Evolutionary conservation across 192 early-diverging fungal genomes (phyloP).

Genomic region (Mortierella antarctica): DNA sequence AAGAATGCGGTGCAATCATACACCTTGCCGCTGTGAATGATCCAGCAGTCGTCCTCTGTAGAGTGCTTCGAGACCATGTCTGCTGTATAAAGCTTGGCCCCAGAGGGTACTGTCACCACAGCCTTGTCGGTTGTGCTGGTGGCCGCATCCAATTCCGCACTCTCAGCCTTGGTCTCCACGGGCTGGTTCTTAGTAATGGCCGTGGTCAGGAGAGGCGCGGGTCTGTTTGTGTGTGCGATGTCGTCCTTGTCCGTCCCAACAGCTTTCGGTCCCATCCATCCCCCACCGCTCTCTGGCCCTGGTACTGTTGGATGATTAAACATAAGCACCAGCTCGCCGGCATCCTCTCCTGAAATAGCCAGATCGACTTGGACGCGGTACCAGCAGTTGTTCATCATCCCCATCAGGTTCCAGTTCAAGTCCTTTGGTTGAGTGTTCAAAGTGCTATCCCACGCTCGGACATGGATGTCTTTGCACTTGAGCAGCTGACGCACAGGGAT

Average conservation of each 20-base stretch:
- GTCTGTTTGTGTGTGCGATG: neutral
- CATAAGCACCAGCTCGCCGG: conserved; percentile 4
- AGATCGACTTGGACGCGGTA: conserved; percentile 63
- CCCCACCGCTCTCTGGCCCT: conserved; percentile 47
- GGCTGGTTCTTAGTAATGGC: neutral
- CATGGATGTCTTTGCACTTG: conserved; percentile 59
- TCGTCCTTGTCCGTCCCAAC: conserved; percentile 3
- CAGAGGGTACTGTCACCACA: neutral
- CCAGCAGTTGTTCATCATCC: conserved; percentile 82
- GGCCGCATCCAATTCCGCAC: neutral
- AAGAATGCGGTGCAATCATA: conserved; percentile 80
- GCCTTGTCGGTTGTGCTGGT: conserved; percentile 4
- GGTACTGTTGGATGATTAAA: conserved; percentile 69
- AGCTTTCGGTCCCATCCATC: conserved; percentile 63
- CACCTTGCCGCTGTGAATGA: conserved; percentile 78
- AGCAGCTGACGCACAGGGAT: conserved; percentile 52
- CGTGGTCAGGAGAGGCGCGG: conserved; percentile 14
- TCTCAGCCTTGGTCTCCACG: conserved; percentile 4
- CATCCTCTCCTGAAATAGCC: conserved; percentile 10
- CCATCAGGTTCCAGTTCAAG: conserved; percentile 77
- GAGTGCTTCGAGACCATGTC: conserved; percentile 77
- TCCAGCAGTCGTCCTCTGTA: conserved; percentile 80
- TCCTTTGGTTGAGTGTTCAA: conserved; percentile 71
- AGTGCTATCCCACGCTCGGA: conserved; percentile 72
- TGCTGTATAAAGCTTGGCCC: conserved; percentile 55